phyloP scores from a whole-genome alignment of 441 rosid species.

The Adansonia rubrostipa region DNA sequence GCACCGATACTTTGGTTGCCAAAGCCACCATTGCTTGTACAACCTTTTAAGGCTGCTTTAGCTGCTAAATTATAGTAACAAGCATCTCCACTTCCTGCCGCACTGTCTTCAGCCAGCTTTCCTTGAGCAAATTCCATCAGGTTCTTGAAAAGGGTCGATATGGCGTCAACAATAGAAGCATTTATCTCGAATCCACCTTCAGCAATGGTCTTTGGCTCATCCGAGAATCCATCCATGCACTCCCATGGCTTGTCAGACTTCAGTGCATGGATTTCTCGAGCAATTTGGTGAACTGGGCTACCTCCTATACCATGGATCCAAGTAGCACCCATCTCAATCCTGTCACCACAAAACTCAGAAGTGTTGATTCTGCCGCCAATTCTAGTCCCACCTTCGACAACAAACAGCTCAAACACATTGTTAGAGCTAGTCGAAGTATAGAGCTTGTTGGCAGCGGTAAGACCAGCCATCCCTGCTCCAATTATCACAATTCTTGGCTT shows the following conservation, averaged over 20 bases:
- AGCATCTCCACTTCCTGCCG: slow-evolving; percentile 24
- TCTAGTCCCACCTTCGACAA: slow-evolving; percentile 87
- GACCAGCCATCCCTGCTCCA: slow-evolving; percentile 99
- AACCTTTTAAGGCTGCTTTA: slow-evolving; percentile 40
- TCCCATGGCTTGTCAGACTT: slow-evolving; percentile 90
- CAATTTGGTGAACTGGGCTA: slow-evolving; percentile 79
- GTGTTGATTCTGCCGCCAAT: slow-evolving; percentile 94
- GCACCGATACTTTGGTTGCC: slow-evolving; percentile 64
- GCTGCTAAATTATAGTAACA: slow-evolving; percentile 50
- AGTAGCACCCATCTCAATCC: slow-evolving; percentile 97
- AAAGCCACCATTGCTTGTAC: slow-evolving; percentile 36
- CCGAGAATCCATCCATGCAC: slow-evolving; percentile 80
- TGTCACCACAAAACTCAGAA: slow-evolving; percentile 80
- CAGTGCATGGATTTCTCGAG: slow-evolving; percentile 63
- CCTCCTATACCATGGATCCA: slow-evolving; percentile 99
- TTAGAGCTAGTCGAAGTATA: slow-evolving; percentile 48
- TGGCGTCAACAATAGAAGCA: slow-evolving; percentile 52
- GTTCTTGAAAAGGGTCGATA: slow-evolving; percentile 64
- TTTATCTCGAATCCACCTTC: slow-evolving; percentile 79
- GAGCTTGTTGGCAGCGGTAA: slow-evolving; percentile 91
- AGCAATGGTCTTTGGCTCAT: slow-evolving; percentile 53
- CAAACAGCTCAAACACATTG: slow-evolving; percentile 71
- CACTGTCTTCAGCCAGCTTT: slow-evolving; percentile 36
- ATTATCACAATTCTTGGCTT: slow-evolving; percentile 89
- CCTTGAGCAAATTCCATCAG: slow-evolving; percentile 87